These are phyloP conservation scores for Buxus sempervirens DNA, from an alignment of 164 flowering plant genomes.

Conservation along the genomic window DNA sequence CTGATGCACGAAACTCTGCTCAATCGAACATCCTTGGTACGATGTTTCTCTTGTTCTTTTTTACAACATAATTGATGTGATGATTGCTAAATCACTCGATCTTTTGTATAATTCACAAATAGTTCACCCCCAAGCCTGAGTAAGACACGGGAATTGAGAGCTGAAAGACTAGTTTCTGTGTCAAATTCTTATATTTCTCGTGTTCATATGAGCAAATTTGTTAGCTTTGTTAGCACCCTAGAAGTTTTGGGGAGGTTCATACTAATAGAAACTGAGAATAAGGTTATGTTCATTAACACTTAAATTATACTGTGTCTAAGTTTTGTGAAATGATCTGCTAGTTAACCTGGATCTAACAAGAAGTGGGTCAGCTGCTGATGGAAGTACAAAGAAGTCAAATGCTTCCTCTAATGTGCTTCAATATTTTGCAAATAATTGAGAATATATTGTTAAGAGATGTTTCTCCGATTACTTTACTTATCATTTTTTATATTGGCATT, in stretches of 20 bases:
- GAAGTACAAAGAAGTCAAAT: conserved; percentile 29
- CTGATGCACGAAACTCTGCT: not conserved
- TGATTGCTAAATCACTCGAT: too few species aligned
- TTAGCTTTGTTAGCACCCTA: conserved; percentile 79
- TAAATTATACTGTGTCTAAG: too few species aligned
- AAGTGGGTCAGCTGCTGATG: conserved; percentile 28
- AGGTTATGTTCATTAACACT: too few species aligned
- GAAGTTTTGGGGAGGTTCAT: conserved; percentile 88
- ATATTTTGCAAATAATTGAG: not conserved
- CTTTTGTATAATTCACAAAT: not conserved
- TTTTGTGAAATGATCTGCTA: not conserved
- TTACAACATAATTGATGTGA: too few species aligned
- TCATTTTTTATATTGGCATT: conserved; percentile 7
- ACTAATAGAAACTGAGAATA: conserved; percentile 69
- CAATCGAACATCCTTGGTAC: too few species aligned
- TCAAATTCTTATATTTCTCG: not conserved
- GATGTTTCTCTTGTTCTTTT: too few species aligned
- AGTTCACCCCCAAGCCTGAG: not conserved
- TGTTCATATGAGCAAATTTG: conserved; percentile 50
- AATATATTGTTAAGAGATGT: not conserved
- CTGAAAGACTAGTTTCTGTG: not conserved
- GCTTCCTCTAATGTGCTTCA: conserved; percentile 38
- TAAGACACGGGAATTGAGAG: not conserved
- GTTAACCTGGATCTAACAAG: conserved; percentile 17
- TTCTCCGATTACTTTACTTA: conserved; percentile 5